Conservation (phyloP, 179 eudicot species). For the Gypsophila paniculata region DNA sequence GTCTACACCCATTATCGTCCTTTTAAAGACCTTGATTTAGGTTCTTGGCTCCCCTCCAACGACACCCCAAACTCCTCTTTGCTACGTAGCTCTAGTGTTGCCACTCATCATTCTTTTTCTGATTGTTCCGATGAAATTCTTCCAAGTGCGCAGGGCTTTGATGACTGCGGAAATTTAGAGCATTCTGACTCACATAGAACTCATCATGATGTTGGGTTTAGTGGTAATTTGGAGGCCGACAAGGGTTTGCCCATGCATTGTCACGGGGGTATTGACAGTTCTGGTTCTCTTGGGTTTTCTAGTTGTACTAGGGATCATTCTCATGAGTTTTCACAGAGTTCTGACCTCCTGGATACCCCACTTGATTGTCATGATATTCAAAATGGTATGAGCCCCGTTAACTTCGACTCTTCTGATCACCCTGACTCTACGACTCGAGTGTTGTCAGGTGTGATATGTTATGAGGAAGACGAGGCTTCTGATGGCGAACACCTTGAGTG, state of each 20-base stretch:
- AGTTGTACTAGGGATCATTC: conserved; percentile 35
- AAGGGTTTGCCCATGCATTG: neutral
- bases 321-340: conserved; percentile 39
- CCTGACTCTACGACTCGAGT: conserved; percentile 15
- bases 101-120: conserved; percentile 9
- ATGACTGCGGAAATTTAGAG: neutral
- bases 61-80: neutral
- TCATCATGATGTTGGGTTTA: neutral
- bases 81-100: conserved; percentile 6
- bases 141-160: neutral
- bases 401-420: conserved; percentile 16
- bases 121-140: conserved; percentile 18
- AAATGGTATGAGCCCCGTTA: conserved; percentile 10
- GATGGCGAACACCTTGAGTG: conserved; percentile 33
- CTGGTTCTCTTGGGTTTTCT: conserved; percentile 41
- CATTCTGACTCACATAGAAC: conserved; percentile 15
- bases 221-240: conserved; percentile 16
- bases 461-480: conserved; percentile 33
- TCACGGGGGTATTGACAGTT: conserved; percentile 32
- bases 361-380: conserved; percentile 16
- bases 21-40: conserved; percentile 13
- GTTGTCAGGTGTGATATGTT: conserved; percentile 28
- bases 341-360: conserved; percentile 35
- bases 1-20: conserved; percentile 14
- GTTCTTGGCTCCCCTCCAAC: conserved; percentile 1